These are phyloP conservation scores for Brettanomyces bruxellensis DNA, from an alignment of 805 yeast genomes.

Conservation along the genomic window DNA sequence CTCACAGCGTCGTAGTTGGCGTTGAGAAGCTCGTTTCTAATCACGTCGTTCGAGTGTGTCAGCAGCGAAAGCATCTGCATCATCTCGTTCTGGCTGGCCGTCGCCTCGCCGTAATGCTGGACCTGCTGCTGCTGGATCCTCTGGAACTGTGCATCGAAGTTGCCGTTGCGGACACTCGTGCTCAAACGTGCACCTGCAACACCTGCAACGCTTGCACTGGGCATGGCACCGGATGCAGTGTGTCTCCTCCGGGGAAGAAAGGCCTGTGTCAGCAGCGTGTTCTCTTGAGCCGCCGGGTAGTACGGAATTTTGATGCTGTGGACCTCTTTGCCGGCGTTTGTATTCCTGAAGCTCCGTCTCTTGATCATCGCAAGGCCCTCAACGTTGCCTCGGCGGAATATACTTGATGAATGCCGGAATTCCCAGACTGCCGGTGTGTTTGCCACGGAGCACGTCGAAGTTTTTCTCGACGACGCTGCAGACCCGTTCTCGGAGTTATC, in stretches of 20 bases:
- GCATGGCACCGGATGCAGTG: background rate
- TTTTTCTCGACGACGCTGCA: slow-evolving; percentile 2
- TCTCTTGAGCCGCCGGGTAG: background rate
- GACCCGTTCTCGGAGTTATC: background rate
- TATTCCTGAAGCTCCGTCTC: slow-evolving; percentile 47
- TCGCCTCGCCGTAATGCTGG: background rate
- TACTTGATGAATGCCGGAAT: slow-evolving; percentile 74
- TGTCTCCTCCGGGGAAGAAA: background rate
- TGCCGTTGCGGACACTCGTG: background rate
- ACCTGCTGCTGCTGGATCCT: slow-evolving; percentile 6
- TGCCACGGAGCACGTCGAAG: slow-evolving; percentile 12
- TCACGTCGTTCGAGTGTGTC: slow-evolving; percentile 36
- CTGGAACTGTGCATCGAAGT: slow-evolving; percentile 5
- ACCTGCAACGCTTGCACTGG: background rate
- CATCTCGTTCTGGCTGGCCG: background rate
- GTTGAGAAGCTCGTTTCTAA: slow-evolving; percentile 38
- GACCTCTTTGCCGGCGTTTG: slow-evolving; percentile 21
- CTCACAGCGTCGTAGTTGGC: slow-evolving; percentile 46
- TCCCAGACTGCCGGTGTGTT: slow-evolving; percentile 51
- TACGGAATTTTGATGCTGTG: slow-evolving; percentile 17
- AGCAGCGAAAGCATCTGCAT: slow-evolving; percentile 25
- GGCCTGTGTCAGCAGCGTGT: background rate
- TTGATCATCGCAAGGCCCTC: slow-evolving; percentile 69
- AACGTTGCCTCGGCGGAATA: slow-evolving; percentile 72
- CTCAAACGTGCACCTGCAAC: background rate